These are phyloP conservation scores for Neopestalotiopsis sp. DNA, from an alignment of 2,329 filamentous ascomycete genomes.

Conservation along the genomic window DNA sequence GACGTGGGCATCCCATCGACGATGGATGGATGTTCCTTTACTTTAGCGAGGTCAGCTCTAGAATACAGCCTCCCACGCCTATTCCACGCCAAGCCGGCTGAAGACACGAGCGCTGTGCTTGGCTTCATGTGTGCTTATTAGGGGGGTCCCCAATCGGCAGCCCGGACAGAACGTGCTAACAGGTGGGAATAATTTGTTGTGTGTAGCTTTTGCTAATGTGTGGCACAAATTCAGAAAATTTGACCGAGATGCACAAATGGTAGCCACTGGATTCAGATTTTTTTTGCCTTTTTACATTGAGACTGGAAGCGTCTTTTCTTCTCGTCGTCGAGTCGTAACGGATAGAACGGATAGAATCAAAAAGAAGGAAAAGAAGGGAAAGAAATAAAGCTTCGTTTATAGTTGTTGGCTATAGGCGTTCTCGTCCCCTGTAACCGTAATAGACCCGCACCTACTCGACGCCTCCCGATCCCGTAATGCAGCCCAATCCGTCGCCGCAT, in stretches of 20 bases:
- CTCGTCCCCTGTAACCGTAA: too few relatives aligned
- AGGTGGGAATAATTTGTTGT: neutral
- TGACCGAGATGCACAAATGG: neutral
- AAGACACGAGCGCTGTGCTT: neutral
- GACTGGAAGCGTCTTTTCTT: neutral
- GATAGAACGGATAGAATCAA: neutral
- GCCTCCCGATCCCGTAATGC: too few relatives aligned
- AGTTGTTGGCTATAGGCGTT: neutral
- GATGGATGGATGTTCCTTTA: neutral
- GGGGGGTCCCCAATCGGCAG: neutral
- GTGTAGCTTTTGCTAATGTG: neutral
- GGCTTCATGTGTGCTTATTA: neutral
- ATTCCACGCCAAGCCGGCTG: neutral
- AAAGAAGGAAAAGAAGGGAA: neutral
- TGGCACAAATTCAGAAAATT: neutral
- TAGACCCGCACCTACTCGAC: too few relatives aligned
- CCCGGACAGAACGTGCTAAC: neutral
- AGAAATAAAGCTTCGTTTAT: neutral
- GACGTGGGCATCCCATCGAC: too few relatives aligned
- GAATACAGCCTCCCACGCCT: neutral
- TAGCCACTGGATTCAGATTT: neutral
- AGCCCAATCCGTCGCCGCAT: too few relatives aligned
- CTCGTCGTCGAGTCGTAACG: neutral
- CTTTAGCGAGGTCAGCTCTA: neutral
- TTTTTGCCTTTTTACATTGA: neutral